These are phyloP conservation scores for Annulohypoxylon stygium DNA, from an alignment of 495 filamentous ascomycete genomes.

Conservation along the genomic window DNA sequence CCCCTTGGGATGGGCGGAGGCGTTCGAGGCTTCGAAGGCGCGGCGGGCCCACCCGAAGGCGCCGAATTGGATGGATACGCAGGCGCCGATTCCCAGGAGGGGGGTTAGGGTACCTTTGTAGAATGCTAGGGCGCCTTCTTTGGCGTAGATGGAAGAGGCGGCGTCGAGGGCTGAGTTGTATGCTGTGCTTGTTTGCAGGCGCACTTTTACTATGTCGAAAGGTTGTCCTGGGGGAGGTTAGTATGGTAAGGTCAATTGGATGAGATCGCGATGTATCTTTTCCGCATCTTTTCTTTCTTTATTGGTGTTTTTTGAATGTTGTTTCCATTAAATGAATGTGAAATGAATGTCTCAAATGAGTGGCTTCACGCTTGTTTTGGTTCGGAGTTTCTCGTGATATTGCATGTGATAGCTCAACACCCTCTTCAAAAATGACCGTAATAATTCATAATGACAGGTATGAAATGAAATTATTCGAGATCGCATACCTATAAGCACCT, in stretches of 20 bases:
- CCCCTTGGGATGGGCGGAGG: slow-evolving; percentile 52
- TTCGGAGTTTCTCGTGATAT: slow-evolving; percentile 8
- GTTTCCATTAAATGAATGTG: not conserved
- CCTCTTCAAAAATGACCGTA: not conserved
- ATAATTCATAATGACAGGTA: not conserved
- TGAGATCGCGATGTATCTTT: no score
- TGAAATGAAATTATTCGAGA: not conserved
- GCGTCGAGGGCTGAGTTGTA: slow-evolving; percentile 85
- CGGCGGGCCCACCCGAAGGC: slow-evolving; percentile 94
- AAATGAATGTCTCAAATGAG: not conserved
- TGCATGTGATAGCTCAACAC: not conserved
- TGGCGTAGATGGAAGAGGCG: slow-evolving; percentile 84
- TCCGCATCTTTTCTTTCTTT: no score
- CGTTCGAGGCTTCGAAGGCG: slow-evolving; percentile 80
- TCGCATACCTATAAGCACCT: slow-evolving; percentile 90
- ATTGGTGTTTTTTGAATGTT: no score
- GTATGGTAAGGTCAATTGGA: not conserved
- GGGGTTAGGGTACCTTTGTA: slow-evolving; percentile 99
- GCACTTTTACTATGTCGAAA: slow-evolving; percentile 99
- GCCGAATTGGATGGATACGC: slow-evolving; percentile 97
- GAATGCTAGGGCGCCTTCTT: slow-evolving; percentile 91
- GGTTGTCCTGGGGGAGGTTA: slow-evolving; percentile 79
- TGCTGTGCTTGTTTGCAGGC: slow-evolving; percentile 86
- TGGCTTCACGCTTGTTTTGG: not conserved
- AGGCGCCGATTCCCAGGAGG: slow-evolving; percentile 94